Base-by-base conservation (phyloP, 192 early-diverging fungal genomes). In the Coemansia sp. region DNA sequence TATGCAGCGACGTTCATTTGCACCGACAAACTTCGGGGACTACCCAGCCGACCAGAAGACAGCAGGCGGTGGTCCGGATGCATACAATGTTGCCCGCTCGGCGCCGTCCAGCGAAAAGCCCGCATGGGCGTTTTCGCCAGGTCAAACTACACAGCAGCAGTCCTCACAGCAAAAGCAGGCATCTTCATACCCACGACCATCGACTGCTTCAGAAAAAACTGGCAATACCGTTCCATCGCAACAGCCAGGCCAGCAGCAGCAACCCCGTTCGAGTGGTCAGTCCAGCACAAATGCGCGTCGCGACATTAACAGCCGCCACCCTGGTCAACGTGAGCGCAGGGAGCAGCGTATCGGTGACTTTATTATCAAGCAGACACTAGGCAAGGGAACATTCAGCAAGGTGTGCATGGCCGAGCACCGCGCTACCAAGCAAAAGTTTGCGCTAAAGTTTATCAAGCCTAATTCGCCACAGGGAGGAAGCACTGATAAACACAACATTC, bases 401-500 rank as follows among this genome's bases (percentile, higher is more conserved):
- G 80, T 81, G 21, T 73, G 55, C 39, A 51, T 81, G 62, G 72
- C 69, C 4, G 73, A 77, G 59, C 65, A 81, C 58, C 63, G 66
- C 39, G 41, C 49, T 13, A 81, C 73, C 5, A 76, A 81, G 42
- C 66, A 69, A 24, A 75, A 83, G 70, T 81, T 82, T 50, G 86
- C 86, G 24, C 71, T 87, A 42, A 87, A 87, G 73, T 85, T 87
- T 55, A 87, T 87, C 61, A 83, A 83, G 49, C 49, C 73, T 17
- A 69, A 66, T 47, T 64, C 67, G 59, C 60, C 80, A 34, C 66
- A 83, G 61, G 77, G 71, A 44, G 78, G 59, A 55, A 87, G 62
- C 62, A 78, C 62, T 18, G 82, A 81, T 48, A 86, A 87, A 71
- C 87, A 89, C 69, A 81, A 89, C 47, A 81, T 85, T n/a, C 82